These are phyloP conservation scores for Paramecium caudatum DNA, from an alignment of 73 alveolate genomes.

Conservation along the genomic window DNA sequence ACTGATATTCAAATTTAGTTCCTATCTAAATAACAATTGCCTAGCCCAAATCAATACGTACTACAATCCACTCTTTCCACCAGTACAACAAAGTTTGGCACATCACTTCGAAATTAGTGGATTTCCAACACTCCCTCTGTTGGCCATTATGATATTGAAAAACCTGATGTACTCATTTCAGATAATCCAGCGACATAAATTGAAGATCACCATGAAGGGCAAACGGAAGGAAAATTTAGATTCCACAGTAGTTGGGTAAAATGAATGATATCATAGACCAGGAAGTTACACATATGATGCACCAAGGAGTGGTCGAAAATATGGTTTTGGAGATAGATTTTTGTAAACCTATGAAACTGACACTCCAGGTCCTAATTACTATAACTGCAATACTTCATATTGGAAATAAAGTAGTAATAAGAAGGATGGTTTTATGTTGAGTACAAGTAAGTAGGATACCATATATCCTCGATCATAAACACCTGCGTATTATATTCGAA, in stretches of 20 bases:
- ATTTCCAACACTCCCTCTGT: background rate
- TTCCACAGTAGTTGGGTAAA: background rate
- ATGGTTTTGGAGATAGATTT: constrained; percentile 44
- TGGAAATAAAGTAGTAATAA: constrained; percentile 7
- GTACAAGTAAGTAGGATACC: constrained; percentile 28
- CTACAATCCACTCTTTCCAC: constrained; percentile 9
- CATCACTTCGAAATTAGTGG: background rate
- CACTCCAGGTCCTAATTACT: background rate
- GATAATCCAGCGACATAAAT: background rate
- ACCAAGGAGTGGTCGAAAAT: background rate
- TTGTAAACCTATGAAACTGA: constrained; percentile 21
- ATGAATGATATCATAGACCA: background rate
- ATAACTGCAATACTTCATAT: background rate
- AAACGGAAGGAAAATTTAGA: background rate
- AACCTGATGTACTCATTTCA: background rate
- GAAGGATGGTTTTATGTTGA: constrained; percentile 19
- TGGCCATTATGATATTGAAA: background rate
- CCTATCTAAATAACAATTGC: background rate
- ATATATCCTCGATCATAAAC: constrained; percentile 29
- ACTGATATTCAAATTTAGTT: background rate
- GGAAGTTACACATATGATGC: background rate
- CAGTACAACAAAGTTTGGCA: constrained; percentile 20
- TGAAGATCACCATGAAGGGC: constrained; percentile 19
- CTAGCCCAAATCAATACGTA: constrained; percentile 23
- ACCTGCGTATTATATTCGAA: constrained; percentile 42